Conservation (phyloP, 768 basidiomycete genomes). For the Boletus coccyginus region DNA sequence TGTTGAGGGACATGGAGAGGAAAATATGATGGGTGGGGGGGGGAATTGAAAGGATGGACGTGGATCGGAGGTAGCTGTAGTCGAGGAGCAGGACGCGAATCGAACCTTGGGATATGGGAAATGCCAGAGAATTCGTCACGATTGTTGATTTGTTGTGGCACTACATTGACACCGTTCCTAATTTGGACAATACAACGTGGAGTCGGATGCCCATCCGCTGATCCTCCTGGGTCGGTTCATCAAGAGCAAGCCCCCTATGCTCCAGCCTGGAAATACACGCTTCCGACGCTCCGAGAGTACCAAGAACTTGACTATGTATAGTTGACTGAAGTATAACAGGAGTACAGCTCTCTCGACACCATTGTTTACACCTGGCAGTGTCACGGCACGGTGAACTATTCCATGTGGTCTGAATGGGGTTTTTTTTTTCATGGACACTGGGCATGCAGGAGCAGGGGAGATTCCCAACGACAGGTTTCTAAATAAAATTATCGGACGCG, state of each 20-base stretch:
- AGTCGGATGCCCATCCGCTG: not conserved
- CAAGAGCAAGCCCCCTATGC: not conserved
- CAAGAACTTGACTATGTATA: not conserved
- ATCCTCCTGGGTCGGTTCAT: not conserved
- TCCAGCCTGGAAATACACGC: not conserved
- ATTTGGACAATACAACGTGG: slow-evolving; percentile 12
- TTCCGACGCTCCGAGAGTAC: not conserved
- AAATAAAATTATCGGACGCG: too few species aligned
- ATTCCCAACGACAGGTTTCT: not conserved
- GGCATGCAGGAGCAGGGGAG: not conserved
- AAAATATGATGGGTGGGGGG: not conserved
- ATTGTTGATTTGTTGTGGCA: slow-evolving; percentile 5
- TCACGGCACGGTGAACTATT: not conserved
- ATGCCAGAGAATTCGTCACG: not conserved
- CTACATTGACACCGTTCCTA: slow-evolving; percentile 1
- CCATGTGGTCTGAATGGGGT: not conserved
- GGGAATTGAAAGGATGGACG: not conserved
- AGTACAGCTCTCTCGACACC: not conserved
- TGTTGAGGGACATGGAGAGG: slow-evolving; percentile 33
- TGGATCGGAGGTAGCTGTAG: slow-evolving; percentile 2
- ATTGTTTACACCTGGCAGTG: not conserved
- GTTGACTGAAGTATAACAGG: not conserved
- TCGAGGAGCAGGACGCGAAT: slow-evolving; percentile 3
- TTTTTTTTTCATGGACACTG: not conserved
- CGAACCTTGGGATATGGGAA: slow-evolving; percentile 16